Percentiles rank a stretch among this genome's conserved stretches.
Conservation (phyloP, 257 asterid species). For the Solanum acaule region DNA sequence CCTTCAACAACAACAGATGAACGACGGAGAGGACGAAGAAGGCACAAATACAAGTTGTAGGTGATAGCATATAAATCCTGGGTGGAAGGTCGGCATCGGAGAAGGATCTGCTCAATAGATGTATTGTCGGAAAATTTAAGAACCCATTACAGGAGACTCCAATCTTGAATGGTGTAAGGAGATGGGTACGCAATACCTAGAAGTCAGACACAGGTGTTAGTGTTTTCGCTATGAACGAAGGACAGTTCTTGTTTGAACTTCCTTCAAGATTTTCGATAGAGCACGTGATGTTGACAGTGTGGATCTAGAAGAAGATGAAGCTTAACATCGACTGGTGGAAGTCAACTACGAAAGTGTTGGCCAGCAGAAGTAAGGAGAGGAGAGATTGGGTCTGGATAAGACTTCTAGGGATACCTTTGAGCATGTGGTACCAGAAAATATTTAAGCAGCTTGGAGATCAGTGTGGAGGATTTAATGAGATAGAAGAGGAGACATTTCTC, state of each 20-base stretch:
- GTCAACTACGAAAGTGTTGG: neutral
- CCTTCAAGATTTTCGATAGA: neutral
- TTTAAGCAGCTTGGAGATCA: neutral
- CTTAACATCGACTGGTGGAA: neutral
- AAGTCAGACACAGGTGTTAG: neutral
- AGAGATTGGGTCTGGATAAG: neutral
- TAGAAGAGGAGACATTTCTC: neutral
- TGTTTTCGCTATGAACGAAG: neutral
- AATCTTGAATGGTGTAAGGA: neutral
- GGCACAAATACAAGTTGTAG: neutral
- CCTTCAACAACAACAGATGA: neutral
- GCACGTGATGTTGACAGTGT: neutral
- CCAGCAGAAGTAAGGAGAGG: neutral
- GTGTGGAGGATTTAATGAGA: neutral
- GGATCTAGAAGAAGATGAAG: neutral
- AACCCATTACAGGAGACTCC: neutral
- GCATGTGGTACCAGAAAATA: neutral
- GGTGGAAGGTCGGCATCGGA: neutral
- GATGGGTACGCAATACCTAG: neutral
- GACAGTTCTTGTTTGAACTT: neutral
- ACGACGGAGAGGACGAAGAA: neutral
- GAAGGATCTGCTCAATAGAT: neutral
- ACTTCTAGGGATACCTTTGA: neutral
- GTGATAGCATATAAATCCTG: neutral
- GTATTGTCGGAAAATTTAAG: neutral